Evolutionary conservation across 805 yeast genomes (phyloP).

Genomic region (Grigorovia transvaalensis): DNA sequence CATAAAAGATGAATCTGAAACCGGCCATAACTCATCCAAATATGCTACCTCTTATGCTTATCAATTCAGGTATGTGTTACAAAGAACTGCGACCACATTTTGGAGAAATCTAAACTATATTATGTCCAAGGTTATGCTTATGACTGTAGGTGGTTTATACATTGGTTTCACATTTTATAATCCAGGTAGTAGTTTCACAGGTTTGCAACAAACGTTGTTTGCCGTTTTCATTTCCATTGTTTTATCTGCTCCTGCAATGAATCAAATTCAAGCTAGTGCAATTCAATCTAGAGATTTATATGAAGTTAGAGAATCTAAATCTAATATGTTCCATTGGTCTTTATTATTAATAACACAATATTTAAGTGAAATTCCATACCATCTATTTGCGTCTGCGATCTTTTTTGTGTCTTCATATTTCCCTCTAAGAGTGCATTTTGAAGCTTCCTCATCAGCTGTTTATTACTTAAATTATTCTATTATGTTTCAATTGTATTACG

Average conservation of each 20-base stretch:
- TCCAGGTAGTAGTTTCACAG: conserved; percentile 38
- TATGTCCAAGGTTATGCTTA: conserved; percentile 35
- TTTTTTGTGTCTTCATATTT: conserved; percentile 32
- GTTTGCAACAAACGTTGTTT: conserved; percentile 30
- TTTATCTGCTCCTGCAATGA: conserved; percentile 32
- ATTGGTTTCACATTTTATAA: conserved; percentile 48
- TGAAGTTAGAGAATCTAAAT: conserved; percentile 33
- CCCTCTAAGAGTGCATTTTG: conserved; percentile 28
- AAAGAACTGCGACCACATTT: conserved; percentile 16
- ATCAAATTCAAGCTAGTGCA: conserved; percentile 32
- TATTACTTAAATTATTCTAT: conserved; percentile 33
- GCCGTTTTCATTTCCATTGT: conserved; percentile 31
- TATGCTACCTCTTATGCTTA: conserved; percentile 16
- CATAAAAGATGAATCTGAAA: conserved; percentile 4
- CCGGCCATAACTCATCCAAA: conserved; percentile 9
- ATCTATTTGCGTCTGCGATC: conserved; percentile 23
- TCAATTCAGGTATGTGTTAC: conserved; percentile 30
- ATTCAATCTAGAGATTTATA: conserved; percentile 30
- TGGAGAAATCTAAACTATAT: conserved; percentile 36
- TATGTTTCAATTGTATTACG: conserved; percentile 39
- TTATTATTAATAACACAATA: conserved; percentile 29
- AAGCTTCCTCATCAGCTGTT: conserved; percentile 37
- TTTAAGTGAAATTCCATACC: conserved; percentile 30
- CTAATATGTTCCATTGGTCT: conserved; percentile 35
- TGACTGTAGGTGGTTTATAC: conserved; percentile 36